Evolutionary conservation across 371 early-diverging fungal species (phyloP), one percentile per base, ranked within the genome.

Genomic region (Apophysomyces variabilis): DNA sequence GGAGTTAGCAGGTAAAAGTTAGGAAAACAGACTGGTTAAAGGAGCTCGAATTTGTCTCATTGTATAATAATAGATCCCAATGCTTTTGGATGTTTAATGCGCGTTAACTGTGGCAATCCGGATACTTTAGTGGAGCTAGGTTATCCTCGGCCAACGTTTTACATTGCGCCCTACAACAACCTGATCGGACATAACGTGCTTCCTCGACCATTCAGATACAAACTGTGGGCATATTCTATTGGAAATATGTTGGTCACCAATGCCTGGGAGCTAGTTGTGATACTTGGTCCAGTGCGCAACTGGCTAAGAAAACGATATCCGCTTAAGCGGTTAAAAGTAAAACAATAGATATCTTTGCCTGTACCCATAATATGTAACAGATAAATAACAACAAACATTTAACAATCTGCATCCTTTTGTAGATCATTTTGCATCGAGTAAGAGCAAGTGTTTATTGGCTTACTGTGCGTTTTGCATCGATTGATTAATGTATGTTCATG

Each of bases 71-170:
- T 69, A 74, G 90, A 90, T 67, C 93, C 93, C 18, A 92, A 91
- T 70, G 46, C 76, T 26, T 76, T 92, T 50, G 85, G 87, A 12
- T 92, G 93, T 61, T 57, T 85, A 41, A 85, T 94, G 75, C 79
- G 87, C 36, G 62, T 91, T 57, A 93, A 93, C 70, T 93, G 94
- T 67, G 94, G 92, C 32, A 82, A 86, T 11, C 69, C 85, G 0
- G 72, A 80, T 21, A 80, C 75, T 3, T 62, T 87, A 5, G 85
- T 79, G 13, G 67, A 61, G 0, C 43, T 83, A 1, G 88, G 90
- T 0, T 89, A 87, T 67, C 67, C 74, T 0, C 58, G 60, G 36
- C 87, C 88, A 2, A 66, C 71, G 26, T 86, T 78, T 68, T 57
- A 74, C 9, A 90, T 91, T 38, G 78, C 75, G 58, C 76, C 73